Conservation (phyloP, 805 yeast genomes). For the Candida silvicultrix region DNA sequence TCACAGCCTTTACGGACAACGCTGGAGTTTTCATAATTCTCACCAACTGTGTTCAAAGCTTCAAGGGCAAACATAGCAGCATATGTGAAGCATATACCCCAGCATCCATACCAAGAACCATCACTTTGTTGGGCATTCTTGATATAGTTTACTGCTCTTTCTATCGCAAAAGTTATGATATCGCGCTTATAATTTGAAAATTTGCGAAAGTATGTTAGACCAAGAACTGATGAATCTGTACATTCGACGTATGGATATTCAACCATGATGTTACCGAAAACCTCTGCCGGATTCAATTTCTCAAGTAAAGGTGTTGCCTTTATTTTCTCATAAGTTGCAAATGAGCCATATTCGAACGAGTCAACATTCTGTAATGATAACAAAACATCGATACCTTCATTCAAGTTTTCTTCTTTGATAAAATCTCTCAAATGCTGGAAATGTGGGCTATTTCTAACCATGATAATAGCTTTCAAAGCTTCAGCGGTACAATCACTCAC, state of each 20-base stretch:
- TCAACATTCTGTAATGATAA: slow-evolving; percentile 74
- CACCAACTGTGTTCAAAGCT: slow-evolving; percentile 70
- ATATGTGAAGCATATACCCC: slow-evolving; percentile 96
- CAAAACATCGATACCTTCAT: slow-evolving; percentile 71
- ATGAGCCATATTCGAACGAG: slow-evolving; percentile 79
- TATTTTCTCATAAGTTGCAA: slow-evolving; percentile 84
- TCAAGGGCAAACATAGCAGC: slow-evolving; percentile 98
- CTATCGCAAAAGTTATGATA: slow-evolving; percentile 65
- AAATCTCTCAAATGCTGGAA: slow-evolving; percentile 43
- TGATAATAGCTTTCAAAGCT: slow-evolving; percentile 84
- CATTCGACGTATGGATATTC: slow-evolving; percentile 98
- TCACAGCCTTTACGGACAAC: slow-evolving; percentile 76
- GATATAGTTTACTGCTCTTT: slow-evolving; percentile 69
- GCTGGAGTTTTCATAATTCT: slow-evolving; percentile 52
- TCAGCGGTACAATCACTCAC: slow-evolving; percentile 98
- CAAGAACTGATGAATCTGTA: slow-evolving; percentile 90
- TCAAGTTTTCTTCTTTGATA: slow-evolving; percentile 47
- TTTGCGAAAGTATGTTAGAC: slow-evolving; percentile 71
- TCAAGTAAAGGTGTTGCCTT: slow-evolving; percentile 78
- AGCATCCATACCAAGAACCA: slow-evolving; percentile 97
- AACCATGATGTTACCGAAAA: slow-evolving; percentile 96
- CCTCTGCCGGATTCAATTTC: slow-evolving; percentile 89
- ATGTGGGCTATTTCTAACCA: slow-evolving; percentile 68
- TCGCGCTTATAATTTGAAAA: slow-evolving; percentile 57
- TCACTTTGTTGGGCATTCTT: slow-evolving; percentile 61